These are phyloP conservation scores for Knoxdaviesia capensis DNA, from an alignment of 2,329 filamentous ascomycete species.

Conservation along the genomic window DNA sequence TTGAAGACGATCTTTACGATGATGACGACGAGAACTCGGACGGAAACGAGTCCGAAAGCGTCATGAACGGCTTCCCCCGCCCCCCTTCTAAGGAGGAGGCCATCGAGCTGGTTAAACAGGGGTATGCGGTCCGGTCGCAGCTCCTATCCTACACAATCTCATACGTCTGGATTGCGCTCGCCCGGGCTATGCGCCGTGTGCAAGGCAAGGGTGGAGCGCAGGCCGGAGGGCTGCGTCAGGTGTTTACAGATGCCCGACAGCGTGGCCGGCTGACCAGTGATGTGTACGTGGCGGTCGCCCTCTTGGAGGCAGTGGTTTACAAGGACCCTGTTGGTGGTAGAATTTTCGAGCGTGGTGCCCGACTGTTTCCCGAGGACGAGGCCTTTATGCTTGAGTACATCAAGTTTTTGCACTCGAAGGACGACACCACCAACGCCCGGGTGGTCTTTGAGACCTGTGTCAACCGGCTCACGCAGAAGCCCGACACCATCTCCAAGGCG, in stretches of 20 bases:
- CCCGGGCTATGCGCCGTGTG: conserved; percentile 81
- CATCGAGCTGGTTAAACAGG: conserved; percentile 39
- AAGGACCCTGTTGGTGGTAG: conserved; percentile 82
- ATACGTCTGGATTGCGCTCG: conserved; percentile 85
- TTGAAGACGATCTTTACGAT: conserved; percentile 11
- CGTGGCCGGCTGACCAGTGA: conserved; percentile 80
- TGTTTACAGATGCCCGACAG: conserved; percentile 77
- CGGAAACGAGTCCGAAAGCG: too few relatives aligned
- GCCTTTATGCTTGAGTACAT: conserved; percentile 88
- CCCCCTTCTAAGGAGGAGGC: conserved; percentile 35
- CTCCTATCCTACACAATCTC: conserved; percentile 72
- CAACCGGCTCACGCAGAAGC: conserved; percentile 57
- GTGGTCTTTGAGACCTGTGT: conserved; percentile 94
- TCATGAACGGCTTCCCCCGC: background rate
- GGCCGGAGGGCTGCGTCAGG: conserved; percentile 62
- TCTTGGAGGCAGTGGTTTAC: conserved; percentile 91
- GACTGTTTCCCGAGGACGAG: conserved; percentile 85
- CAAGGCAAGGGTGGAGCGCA: conserved; percentile 55
- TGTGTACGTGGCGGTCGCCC: conserved; percentile 80
- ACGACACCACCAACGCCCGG: conserved; percentile 86
- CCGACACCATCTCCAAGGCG: conserved; percentile 52
- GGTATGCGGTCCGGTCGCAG: conserved; percentile 52
- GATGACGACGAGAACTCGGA: conserved; percentile 22
- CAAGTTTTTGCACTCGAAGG: conserved; percentile 80
- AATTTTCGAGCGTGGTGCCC: conserved; percentile 88